Conservation (phyloP, 169 alveolate genomes). For the Ichthyophthirius multifiliis region DNA sequence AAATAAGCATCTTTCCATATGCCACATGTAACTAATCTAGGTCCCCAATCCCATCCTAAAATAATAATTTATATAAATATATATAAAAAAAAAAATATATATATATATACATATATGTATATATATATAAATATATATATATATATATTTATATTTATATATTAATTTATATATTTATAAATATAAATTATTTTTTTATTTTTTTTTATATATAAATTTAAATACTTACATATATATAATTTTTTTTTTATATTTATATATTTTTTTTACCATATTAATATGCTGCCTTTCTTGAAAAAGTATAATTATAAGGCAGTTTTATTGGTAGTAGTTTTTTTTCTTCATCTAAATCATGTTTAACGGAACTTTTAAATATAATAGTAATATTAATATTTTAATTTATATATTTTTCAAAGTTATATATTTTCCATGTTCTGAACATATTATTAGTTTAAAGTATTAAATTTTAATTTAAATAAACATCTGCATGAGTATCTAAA, state of each 20-base stretch:
- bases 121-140: not conserved
- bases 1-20: conserved; percentile 61
- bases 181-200: too few relatives aligned
- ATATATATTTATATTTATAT: not conserved
- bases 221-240: not conserved
- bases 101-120: too few relatives aligned
- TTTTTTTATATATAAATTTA: too few relatives aligned
- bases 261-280: conserved; percentile 48
- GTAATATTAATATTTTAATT: not conserved
- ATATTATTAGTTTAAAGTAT: conserved; percentile 40
- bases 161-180: too few relatives aligned
- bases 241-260: not conserved
- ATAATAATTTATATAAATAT: not conserved
- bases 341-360: conserved; percentile 28
- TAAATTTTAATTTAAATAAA: conserved; percentile 30
- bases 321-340: conserved; percentile 14
- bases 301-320: conserved; percentile 34
- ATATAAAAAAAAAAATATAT: too few relatives aligned
- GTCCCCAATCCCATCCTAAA: conserved; percentile 78
- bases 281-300: conserved; percentile 52
- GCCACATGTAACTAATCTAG: conserved; percentile 70
- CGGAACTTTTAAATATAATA: conserved; percentile 39
- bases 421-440: conserved; percentile 49
- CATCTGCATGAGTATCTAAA: conserved; percentile 53
- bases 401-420: not conserved